Percentiles rank a stretch among this genome's conserved stretches.
phyloP scores from a whole-genome alignment of 164 flowering plant genomes.

The Annona squamosa region DNA sequence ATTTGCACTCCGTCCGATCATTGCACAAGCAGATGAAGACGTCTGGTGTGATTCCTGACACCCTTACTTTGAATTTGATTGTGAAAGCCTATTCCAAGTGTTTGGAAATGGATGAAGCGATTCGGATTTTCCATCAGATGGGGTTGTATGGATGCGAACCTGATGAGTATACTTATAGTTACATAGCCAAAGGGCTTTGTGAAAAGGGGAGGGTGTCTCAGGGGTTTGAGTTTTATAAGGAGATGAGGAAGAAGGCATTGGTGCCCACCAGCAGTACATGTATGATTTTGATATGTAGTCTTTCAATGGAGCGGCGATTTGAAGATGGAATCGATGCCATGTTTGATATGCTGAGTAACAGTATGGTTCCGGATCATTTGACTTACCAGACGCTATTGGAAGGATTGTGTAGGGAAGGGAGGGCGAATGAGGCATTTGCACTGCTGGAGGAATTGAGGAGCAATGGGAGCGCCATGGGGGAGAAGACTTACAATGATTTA shows the following conservation, averaged over 20 bases:
- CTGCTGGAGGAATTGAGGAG: conserved; percentile 59
- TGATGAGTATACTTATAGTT: conserved; percentile 52
- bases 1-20: conserved; percentile 61
- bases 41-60: conserved; percentile 64
- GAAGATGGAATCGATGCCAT: conserved; percentile 50
- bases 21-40: conserved; percentile 76
- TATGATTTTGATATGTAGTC: conserved; percentile 67
- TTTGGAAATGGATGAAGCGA: conserved; percentile 62
- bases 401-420: conserved; percentile 68
- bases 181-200: conserved; percentile 60
- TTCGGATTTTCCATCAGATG: conserved; percentile 74
- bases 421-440: conserved; percentile 52
- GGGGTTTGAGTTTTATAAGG: conserved; percentile 55
- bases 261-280: conserved; percentile 48
- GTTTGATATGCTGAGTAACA: conserved; percentile 59
- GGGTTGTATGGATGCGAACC: conserved; percentile 79
- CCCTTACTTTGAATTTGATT: conserved; percentile 65
- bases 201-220: conserved; percentile 65
- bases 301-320: conserved; percentile 56
- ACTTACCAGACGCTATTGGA: conserved; percentile 77
- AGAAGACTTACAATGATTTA: conserved; percentile 15
- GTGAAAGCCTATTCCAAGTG: conserved; percentile 75
- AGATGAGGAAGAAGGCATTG: conserved; percentile 63
- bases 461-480: conserved; percentile 48
- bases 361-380: conserved; percentile 61